Evolutionary conservation across 129 eudicot species (phyloP).

Genomic region (Tagetes erecta): DNA sequence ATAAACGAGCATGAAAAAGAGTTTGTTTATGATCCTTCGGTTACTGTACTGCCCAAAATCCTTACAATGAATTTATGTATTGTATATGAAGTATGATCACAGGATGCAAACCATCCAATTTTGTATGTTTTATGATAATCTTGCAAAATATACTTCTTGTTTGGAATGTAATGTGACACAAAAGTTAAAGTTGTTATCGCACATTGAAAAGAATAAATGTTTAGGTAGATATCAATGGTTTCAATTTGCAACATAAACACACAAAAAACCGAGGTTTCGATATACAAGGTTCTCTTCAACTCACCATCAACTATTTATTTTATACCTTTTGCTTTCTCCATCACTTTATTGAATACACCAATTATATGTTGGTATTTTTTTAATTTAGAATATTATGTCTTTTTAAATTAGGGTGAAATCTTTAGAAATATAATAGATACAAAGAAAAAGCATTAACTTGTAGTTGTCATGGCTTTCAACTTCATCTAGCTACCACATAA

Average conservation of each 20-base stretch:
- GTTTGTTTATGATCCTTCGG: no score
- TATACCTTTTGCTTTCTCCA: background rate
- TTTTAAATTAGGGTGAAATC: background rate
- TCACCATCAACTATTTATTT: slow-evolving; percentile 6
- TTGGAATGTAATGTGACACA: background rate
- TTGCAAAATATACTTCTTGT: background rate
- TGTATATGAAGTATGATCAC: no score
- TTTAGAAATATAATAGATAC: background rate
- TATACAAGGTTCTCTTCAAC: slow-evolving; percentile 20
- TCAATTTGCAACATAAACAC: slow-evolving; percentile 5
- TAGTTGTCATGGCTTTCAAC: background rate
- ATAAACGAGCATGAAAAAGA: no score
- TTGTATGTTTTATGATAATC: background rate
- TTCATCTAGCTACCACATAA: slow-evolving; percentile 15
- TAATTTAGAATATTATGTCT: background rate
- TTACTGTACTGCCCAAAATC: no score
- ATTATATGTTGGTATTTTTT: background rate
- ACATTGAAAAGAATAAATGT: background rate
- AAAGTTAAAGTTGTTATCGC: background rate
- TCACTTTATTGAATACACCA: no score
- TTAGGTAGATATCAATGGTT: background rate
- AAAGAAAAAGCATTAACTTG: background rate
- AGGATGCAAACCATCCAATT: background rate
- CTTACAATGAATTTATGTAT: background rate
- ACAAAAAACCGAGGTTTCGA: slow-evolving; percentile 9